These are phyloP conservation scores for Podila clonocystis DNA, from an alignment of 192 early-diverging fungal genomes.

Conservation along the genomic window DNA sequence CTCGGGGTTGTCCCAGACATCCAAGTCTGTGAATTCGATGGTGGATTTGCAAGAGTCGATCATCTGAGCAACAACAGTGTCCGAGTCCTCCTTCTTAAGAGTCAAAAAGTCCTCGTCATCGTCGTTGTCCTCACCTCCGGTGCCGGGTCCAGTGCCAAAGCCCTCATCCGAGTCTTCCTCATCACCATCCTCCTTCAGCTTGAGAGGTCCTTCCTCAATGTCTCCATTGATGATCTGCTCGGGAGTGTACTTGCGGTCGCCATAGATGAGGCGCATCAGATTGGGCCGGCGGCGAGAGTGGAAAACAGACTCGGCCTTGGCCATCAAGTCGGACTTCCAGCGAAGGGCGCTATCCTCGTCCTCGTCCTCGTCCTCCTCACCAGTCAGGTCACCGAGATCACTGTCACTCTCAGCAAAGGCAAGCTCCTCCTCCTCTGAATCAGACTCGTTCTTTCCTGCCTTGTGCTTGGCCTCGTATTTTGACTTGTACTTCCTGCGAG, in stretches of 20 bases:
- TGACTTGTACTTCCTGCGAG: slow-evolving; percentile 44
- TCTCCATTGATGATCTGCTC: slow-evolving; percentile 59
- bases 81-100: slow-evolving; percentile 52
- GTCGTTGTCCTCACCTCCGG: slow-evolving; percentile 50
- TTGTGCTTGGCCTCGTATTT: slow-evolving; percentile 50
- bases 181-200: slow-evolving; percentile 28
- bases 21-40: slow-evolving; percentile 64
- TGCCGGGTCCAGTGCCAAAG: slow-evolving; percentile 56
- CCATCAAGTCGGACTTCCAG: slow-evolving; percentile 77
- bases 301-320: slow-evolving; percentile 70
- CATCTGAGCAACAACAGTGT: slow-evolving; percentile 28
- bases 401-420: slow-evolving; percentile 81
- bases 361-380: slow-evolving; percentile 53
- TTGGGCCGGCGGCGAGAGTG: slow-evolving; percentile 72
- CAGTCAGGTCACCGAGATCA: slow-evolving; percentile 64
- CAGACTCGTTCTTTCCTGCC: slow-evolving; percentile 41
- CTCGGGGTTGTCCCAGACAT: slow-evolving; percentile 75
- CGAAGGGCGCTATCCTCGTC: slow-evolving; percentile 61
- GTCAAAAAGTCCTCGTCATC: slow-evolving; percentile 72
- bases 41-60: slow-evolving; percentile 81
- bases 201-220: slow-evolving; percentile 38
- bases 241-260: slow-evolving; percentile 56
- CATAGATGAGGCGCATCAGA: slow-evolving; percentile 92
- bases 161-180: slow-evolving; percentile 54
- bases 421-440: slow-evolving; percentile 60